phyloP scores from a whole-genome alignment of 176 grass and related monocot species.

The Cocos nucifera region DNA sequence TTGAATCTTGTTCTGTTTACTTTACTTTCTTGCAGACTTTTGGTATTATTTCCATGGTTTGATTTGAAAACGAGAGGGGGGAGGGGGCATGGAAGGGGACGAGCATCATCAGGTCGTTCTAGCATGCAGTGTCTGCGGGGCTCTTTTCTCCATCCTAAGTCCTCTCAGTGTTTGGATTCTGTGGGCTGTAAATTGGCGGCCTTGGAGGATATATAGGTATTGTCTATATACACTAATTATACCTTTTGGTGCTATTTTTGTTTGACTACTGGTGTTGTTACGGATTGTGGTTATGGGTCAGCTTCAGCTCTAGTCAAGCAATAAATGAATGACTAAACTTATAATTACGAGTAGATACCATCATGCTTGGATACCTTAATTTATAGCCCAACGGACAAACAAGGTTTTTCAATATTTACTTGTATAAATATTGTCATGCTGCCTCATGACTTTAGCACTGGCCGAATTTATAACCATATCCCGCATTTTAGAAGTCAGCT shows the following conservation, averaged over 20 bases:
- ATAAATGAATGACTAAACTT: too few relatives aligned
- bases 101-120: slow-evolving; percentile 60
- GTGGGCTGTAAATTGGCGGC: slow-evolving; percentile 98
- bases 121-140: slow-evolving; percentile 74
- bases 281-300: too few relatives aligned
- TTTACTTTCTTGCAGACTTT: slow-evolving; percentile 19
- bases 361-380: too few relatives aligned
- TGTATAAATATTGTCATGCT: too few relatives aligned
- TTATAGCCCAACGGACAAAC: too few relatives aligned
- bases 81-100: slow-evolving; percentile 71
- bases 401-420: too few relatives aligned
- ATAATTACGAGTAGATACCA: too few relatives aligned
- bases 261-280: background rate
- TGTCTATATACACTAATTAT: background rate
- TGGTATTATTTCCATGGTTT: slow-evolving; percentile 39
- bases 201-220: slow-evolving; percentile 96
- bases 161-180: slow-evolving; percentile 93
- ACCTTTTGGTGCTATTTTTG: slow-evolving; percentile 24
- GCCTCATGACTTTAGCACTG: too few relatives aligned
- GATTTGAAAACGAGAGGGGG: slow-evolving; percentile 38
- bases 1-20: background rate
- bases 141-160: slow-evolving; percentile 73
- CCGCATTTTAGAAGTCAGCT: too few relatives aligned
- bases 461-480: too few relatives aligned
- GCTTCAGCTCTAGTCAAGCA: too few relatives aligned